Base-by-base conservation (phyloP, 208 protist genomes). In the Crithidia bombi region DNA sequence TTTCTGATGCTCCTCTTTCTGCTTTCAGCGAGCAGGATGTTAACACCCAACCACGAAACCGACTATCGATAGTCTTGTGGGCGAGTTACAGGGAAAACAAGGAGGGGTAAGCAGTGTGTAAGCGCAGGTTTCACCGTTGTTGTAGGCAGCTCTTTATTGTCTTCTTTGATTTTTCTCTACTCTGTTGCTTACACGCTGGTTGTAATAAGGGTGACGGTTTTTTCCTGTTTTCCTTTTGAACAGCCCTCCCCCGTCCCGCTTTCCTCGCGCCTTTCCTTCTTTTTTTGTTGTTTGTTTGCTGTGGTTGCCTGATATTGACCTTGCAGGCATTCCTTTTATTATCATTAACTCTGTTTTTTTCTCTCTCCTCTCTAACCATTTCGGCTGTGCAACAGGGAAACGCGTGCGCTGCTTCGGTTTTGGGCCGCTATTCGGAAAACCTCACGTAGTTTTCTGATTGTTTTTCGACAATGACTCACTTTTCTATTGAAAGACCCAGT, bases 201-300 rank as follows among this genome's bases (percentile, higher is more conserved):
- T n/a, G n/a, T n/a, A n/a, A n/a, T n/a, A n/a, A n/a, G n/a, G n/a
- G n/a, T n/a, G n/a, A n/a, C n/a, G n/a, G n/a, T n/a, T n/a, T n/a
- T n/a, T n/a, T n/a, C n/a, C n/a, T n/a, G n/a, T n/a, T n/a, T n/a
- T n/a, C n/a, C n/a, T n/a, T n/a, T n/a, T n/a, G n/a, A n/a, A n/a
- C n/a, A n/a, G n/a, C n/a, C n/a, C n/a, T n/a, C n/a, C n/a, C n/a
- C n/a, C n/a, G n/a, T n/a, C n/a, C n/a, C n/a, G n/a, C n/a, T n/a
- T n/a, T n/a, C n/a, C n/a, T n/a, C n/a, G n/a, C 28, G 23, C 63
- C 30, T 55, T 35, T 57, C 39, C 55, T 55, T 65, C 59, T 58
- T 51, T 44, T 57, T 32, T 32, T 21, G 44, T 57, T 56, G 15
- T 46, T 23, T 36, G 35, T 10, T 46, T 32, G 25, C n/a, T n/a